phyloP scores from a whole-genome alignment of 1,139 yeast genomes.

The Entelexis paramagnoliae region DNA sequence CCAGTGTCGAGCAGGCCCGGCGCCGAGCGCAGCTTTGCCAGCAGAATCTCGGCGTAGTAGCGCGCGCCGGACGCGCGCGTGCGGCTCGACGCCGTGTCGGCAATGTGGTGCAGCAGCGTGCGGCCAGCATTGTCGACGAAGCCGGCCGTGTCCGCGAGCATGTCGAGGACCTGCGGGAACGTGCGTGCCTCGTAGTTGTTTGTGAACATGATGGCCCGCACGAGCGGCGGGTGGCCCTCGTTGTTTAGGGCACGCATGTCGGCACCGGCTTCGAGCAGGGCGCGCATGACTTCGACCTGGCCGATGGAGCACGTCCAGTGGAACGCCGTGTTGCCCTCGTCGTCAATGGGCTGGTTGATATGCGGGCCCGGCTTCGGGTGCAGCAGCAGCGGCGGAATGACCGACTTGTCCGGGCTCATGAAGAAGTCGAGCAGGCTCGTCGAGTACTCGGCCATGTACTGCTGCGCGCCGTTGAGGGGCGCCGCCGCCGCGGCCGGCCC shows the following conservation, averaged over 20 bases:
- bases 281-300: slow-evolving; percentile 56
- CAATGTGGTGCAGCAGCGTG: slow-evolving; percentile 78
- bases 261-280: slow-evolving; percentile 62
- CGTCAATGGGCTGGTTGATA: slow-evolving; percentile 79
- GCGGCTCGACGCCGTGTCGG: slow-evolving; percentile 46
- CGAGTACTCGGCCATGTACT: slow-evolving; percentile 35
- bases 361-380: slow-evolving; percentile 73
- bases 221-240: slow-evolving; percentile 73
- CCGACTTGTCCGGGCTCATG: slow-evolving; percentile 60
- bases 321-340: slow-evolving; percentile 89
- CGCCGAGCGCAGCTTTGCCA: slow-evolving; percentile 56
- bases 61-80: slow-evolving; percentile 65
- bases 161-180: slow-evolving; percentile 59
- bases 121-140: slow-evolving; percentile 55
- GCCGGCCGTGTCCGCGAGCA: slow-evolving; percentile 54
- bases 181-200: slow-evolving; percentile 75
- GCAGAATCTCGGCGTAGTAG: slow-evolving; percentile 67
- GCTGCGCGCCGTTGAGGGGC: slow-evolving; percentile 11
- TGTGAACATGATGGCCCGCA: slow-evolving; percentile 74
- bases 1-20: slow-evolving; percentile 10
- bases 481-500: background rate
- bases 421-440: slow-evolving; percentile 43
- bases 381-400: slow-evolving; percentile 63
- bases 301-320: slow-evolving; percentile 98
- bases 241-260: slow-evolving; percentile 64